Base-by-base conservation (phyloP, 2,329 filamentous ascomycete genomes). In the Byssoonygena ceratinophila region DNA sequence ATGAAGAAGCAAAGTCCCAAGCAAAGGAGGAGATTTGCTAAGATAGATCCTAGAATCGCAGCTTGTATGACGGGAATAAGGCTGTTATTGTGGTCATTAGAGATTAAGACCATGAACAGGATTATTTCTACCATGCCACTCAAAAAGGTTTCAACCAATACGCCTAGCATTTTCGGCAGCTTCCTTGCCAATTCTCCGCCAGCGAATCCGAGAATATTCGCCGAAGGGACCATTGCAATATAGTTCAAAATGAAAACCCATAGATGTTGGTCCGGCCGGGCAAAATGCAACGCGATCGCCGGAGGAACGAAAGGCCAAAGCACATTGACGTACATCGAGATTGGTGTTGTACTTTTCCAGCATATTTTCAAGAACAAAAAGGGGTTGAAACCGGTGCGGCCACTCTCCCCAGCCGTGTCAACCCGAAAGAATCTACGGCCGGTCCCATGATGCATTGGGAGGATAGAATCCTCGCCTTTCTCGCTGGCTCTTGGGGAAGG, bases 121-220 rank as follows among this genome's bases (percentile, higher is more conserved):
- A 94, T 79, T 53, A 94, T 83, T 64, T 94, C 87, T 49, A 92
- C 86, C 8, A 89, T 70, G 0, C 85, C 86, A 1, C 84, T 85
- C 48, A 89, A 67, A 0, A 74, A 74, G 1, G 74, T 78, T 60
- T 80, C 77, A 8, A 78, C 56, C 40, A 74, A 54, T 6, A 69
- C 61, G 20, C 68, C 67, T 46, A 82, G 68, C 7, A 87, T 84
- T 61, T 86, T 86, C 29, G 84, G 85, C 53, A 91, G 68, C 68
- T 91, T 91, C 55, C 82, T 77, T 0, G 84, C 80, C 55, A 87
- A 69, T 63, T 87, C 82, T 58, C 84, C 80, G 12, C 84, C 83
- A 4, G 83, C 81, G 60, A 89, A 89, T 0, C 85, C 85, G 50
- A 89, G 76, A 53, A 87, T 66, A 61, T 89, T 89, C 52, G 85